Evolutionary conservation across 805 yeast species (phyloP), one percentile per base, ranked within the genome.

Genomic region (Candida krabiensis): DNA sequence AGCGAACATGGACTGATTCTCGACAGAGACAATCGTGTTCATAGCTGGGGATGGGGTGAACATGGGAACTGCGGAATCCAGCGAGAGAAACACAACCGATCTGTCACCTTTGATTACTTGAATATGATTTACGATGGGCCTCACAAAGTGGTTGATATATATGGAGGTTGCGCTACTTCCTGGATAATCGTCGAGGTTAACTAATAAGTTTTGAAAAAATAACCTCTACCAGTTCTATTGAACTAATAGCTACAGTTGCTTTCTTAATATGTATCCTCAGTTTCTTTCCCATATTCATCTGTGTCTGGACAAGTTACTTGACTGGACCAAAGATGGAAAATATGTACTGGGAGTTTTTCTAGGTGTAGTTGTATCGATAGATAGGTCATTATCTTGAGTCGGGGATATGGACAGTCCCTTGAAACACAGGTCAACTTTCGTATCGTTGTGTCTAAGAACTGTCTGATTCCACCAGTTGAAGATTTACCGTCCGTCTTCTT

Each of bases 11-110:
- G 93, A 0, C 51, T 89, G 13, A 50, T 76, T 9, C 55, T 60
- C 5, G 35, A 50, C 1, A n/a, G 30, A 1, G 46, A 56, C 12
- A 49, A 60, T 27, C 34, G 40, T 7, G 81, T 89, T 0, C 65
- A 55, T 38, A 73, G 90, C 2, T 93, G 98, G 98, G 99, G 99
- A 0, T 91, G 99, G 99, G 97, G 96, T 11, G 98, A 93, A 55
- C 99, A 91, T 60, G 99, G 99, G 0, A 91, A 91, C 56, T 91
- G 98, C 63, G 96, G 96, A 0, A 34, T 38, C 1, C 55, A n/a
- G 58, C 26, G 21, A 16, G 31, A 35, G 33, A 14, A n/a, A n/a
- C n/a, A n/a, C n/a, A n/a, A n/a, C n/a, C n/a, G n/a, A n/a, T n/a
- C n/a, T n/a, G n/a, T 64, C 31, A 65, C 70, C 3, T 69, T 61